Conservation (phyloP, 352 stramenopile genomes). For the Globisporangium cystogenes region DNA sequence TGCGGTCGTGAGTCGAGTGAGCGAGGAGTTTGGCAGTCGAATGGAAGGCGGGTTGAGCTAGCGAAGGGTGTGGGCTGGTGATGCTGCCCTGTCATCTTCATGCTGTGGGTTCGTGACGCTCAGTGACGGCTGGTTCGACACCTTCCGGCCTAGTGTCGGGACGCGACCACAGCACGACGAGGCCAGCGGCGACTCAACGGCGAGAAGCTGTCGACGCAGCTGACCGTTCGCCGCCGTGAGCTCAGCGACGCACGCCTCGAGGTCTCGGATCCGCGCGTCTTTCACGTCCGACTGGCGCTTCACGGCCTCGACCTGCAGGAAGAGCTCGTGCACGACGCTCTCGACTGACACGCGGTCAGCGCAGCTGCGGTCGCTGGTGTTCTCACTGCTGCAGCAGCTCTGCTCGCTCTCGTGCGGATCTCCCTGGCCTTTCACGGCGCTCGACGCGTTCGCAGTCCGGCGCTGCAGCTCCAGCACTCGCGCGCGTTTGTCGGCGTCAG, state of each 20-base stretch:
- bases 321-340: conserved; percentile 26
- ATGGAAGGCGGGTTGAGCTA: neutral
- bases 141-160: neutral
- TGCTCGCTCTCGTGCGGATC: neutral
- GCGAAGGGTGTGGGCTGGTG: neutral
- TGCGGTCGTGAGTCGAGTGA: conserved; percentile 22
- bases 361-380: conserved; percentile 12
- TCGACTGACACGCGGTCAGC: conserved; percentile 24
- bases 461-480: conserved; percentile 5
- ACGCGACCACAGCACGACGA: neutral
- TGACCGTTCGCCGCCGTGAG: conserved; percentile 15
- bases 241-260: conserved; percentile 16
- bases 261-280: conserved; percentile 17
- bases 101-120: neutral
- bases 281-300: conserved; percentile 5
- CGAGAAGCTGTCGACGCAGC: neutral
- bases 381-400: neutral
- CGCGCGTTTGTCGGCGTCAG: conserved; percentile 1
- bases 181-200: neutral
- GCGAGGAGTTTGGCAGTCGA: neutral
- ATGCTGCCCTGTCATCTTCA: neutral
- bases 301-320: conserved; percentile 14
- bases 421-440: neutral
- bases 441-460: neutral
- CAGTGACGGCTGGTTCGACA: conserved; percentile 5